Evolutionary conservation across 2,329 filamentous ascomycete genomes (phyloP).

Genomic region (Exophiala alcalophila): DNA sequence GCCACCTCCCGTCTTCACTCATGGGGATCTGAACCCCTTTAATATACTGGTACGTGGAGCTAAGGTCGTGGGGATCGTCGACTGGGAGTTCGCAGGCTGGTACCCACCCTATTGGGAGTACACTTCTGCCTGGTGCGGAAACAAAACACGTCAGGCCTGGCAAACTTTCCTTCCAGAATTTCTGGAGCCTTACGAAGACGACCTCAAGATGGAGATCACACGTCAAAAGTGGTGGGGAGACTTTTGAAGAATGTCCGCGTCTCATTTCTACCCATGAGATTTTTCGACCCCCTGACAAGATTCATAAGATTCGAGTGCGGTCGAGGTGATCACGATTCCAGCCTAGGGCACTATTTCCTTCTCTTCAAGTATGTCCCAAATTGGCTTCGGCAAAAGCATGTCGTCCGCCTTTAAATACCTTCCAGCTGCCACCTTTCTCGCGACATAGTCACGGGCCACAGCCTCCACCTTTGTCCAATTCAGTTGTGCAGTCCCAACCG

Average conservation of each 20-base stretch:
- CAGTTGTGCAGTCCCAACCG: constrained; percentile 39
- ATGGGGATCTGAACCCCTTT: constrained; percentile 30
- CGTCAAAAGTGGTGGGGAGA: constrained; percentile 41
- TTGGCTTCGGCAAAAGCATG: constrained; percentile 31
- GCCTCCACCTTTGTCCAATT: constrained; percentile 41
- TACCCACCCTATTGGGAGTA: constrained; percentile 48
- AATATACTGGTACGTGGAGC: constrained; percentile 38
- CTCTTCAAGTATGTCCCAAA: constrained; percentile 32
- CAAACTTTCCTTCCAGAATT: constrained; percentile 36
- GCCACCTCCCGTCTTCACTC: constrained; percentile 40
- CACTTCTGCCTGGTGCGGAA: constrained; percentile 39
- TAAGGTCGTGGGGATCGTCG: constrained; percentile 46
- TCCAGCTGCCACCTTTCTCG: constrained; percentile 34
- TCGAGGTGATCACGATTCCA: neutral
- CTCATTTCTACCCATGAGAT: too few relatives aligned
- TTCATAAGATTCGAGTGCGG: too few relatives aligned
- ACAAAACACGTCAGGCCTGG: constrained; percentile 33
- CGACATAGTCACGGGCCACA: constrained; percentile 38
- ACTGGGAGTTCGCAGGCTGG: constrained; percentile 47
- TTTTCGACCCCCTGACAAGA: too few relatives aligned
- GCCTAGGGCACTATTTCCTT: constrained; percentile 28
- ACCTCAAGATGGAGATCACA: constrained; percentile 43
- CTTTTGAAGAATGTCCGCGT: constrained; percentile 23
- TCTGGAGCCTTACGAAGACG: constrained; percentile 38
- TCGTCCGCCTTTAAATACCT: constrained; percentile 24